Evolutionary conservation across 345 rosid species (phyloP).

Genomic region (Gossypium mustelinum): DNA sequence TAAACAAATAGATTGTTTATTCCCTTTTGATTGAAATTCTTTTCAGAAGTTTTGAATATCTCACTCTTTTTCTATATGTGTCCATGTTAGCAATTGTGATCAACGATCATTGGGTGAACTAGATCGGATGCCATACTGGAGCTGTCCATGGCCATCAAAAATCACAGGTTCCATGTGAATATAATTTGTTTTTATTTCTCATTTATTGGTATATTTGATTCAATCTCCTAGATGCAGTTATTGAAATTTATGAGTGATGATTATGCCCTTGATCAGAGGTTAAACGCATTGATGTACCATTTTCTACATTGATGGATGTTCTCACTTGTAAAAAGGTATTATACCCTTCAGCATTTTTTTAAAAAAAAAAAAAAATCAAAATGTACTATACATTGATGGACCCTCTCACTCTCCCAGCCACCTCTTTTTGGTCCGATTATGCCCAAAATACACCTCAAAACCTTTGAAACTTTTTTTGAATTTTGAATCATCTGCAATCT

Average conservation of each 20-base stretch:
- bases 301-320: conserved; percentile 68
- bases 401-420: neutral
- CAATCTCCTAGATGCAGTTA: neutral
- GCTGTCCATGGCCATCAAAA: conserved; percentile 58
- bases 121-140: conserved; percentile 54
- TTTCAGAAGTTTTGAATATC: conserved; percentile 11
- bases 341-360: neutral
- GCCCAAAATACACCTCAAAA: neutral
- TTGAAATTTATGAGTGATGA: conserved; percentile 6
- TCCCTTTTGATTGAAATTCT: conserved; percentile 1
- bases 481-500: neutral
- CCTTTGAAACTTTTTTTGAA: neutral
- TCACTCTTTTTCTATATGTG: neutral
- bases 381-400: neutral
- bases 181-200: neutral
- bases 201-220: neutral
- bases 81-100: conserved; percentile 40
- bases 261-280: conserved; percentile 43
- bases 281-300: conserved; percentile 39
- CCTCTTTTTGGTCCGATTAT: neutral
- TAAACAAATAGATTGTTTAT: neutral
- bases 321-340: conserved; percentile 60
- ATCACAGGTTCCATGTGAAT: conserved; percentile 54
- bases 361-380: neutral
- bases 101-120: conserved; percentile 37